These are phyloP conservation scores for Leucocoprinus gongylophorus DNA, from an alignment of 1,284 basidiomycete species.

Conservation along the genomic window DNA sequence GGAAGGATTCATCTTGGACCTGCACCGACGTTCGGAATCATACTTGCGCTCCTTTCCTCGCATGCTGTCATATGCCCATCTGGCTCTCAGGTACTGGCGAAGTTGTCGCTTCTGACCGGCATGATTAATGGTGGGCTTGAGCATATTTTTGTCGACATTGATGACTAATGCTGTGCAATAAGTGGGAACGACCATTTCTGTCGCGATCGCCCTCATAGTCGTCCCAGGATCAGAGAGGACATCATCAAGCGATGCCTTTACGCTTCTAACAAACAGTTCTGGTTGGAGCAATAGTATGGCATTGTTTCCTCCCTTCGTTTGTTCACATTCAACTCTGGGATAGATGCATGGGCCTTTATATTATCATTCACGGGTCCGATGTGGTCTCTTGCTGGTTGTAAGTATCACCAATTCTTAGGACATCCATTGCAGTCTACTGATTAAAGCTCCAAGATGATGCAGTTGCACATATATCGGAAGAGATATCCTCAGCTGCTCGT, in stretches of 20 bases:
- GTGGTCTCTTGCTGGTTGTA: constrained; percentile 10
- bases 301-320: background rate
- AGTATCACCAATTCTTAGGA: background rate
- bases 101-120: constrained; percentile 58
- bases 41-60: constrained; percentile 47
- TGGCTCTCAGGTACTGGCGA: constrained; percentile 52
- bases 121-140: constrained; percentile 43
- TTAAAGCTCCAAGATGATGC: background rate
- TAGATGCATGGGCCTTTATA: constrained; percentile 11
- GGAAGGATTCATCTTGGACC: constrained; percentile 39
- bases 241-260: constrained; percentile 56
- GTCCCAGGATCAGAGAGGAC: constrained; percentile 44
- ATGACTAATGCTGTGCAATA: background rate
- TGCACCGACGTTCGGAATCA: constrained; percentile 55
- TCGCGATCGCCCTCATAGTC: constrained; percentile 49
- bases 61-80: constrained; percentile 62
- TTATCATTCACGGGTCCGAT: constrained; percentile 10
- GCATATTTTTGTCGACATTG: too few relatives aligned
- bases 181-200: constrained; percentile 51
- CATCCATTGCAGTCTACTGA: too few relatives aligned
- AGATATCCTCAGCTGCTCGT: constrained; percentile 5
- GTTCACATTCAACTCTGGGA: background rate
- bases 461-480: constrained; percentile 10
- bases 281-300: constrained; percentile 50
- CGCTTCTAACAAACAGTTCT: constrained; percentile 57